Base-by-base conservation (phyloP, 345 rosid genomes). In the Syzygium aqueum region DNA sequence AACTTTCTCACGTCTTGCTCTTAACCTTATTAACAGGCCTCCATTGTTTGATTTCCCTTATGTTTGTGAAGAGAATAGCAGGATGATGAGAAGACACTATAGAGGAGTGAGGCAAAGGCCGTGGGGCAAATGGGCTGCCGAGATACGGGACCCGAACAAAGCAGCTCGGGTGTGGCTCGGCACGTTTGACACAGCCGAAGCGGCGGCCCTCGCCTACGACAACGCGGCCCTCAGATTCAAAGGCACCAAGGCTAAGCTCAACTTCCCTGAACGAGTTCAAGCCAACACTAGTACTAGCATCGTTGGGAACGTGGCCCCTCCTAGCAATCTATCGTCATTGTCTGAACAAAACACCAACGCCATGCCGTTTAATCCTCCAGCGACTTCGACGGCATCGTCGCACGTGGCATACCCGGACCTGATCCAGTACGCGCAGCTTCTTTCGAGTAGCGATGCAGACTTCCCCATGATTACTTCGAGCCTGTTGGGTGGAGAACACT, bases 111-210 rank as follows among this genome's bases (percentile, higher is more conserved):
- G 99, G 89, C 99, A 95, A 87, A 92, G 99, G 86, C 98, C 97
- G 51, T 97, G 99, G 99, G 99, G 99, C 1, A 97, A 96, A 90
- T 97, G 99, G 99, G 99, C 99, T 0, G 97, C 99, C 1, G 99
- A 97, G 89, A 97, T 97, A 33, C 92, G 99, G 15, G 97, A 96
- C 85, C 99, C 99, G 1, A 85, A 90, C 63, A 97, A 95, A 88
- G 96, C 95, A 83, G 93, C 93, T 13, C 92, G 99, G 85, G 95
- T 93, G 7, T 97, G 99, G 99, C 94, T 97, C 30, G 99, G 99
- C 80, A 96, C 99, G 59, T 97, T 95, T 40, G 94, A 93, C 83
- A 95, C 98, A 1, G 97, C 95, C 6, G 99, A 97, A 86, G 99
- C 95, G 49, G 99, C 99, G 3, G 98, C 99, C 54, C 88, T 94